Base-by-base conservation (phyloP, 495 filamentous ascomycete species). In the Aspergillus cavernicola region DNA sequence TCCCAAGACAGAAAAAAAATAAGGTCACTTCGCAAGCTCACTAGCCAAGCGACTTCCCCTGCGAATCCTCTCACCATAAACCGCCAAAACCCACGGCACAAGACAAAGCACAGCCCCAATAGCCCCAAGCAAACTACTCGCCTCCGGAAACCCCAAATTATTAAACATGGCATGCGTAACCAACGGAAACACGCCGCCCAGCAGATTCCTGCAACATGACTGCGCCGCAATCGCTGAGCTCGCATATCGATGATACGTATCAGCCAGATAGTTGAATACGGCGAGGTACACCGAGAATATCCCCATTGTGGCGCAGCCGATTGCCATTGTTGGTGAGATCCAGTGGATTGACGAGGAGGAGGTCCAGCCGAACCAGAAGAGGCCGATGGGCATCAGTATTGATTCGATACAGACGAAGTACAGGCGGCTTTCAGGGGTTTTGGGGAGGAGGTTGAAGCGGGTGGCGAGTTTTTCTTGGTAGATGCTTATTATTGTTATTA, bases 261-360 rank as follows among this genome's bases (percentile, higher is more conserved):
- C 92, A n/a, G 91, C 90, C 12, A 96, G 78, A 58, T 96, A 96
- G 60, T 96, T 97, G 72, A 96, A 96, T 0, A 89, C 86, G 1
- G 92, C 88, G 6, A 97, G 75, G 63, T 96, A 97, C 38, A 97
- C 82, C 36, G 83, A 84, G 63, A 89, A 90, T 46, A 97, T 95
- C 9, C 92, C 92, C 75, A 95, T 88, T 0, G 87, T 95, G 3
- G 89, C 84, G 52, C 85, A 80, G 0, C 72, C 80, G 41, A 96
- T 75, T 0, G 82, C 85, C 16, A 95, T 64, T 0, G 84, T 70
- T 6, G 92, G 91, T 0, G 85, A 79, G 43, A 92, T 89, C 87
- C 88, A 96, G 48, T 82, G 88, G 7, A 87, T 76, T 0, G 77
- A 77, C 0, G 81, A 67, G 45, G 76, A 86, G 9, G 82, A 81